Percentiles rank a stretch among this genome's conserved stretches.
phyloP scores from a whole-genome alignment of 176 grass and related monocot species.

The Neostapfia colusana region DNA sequence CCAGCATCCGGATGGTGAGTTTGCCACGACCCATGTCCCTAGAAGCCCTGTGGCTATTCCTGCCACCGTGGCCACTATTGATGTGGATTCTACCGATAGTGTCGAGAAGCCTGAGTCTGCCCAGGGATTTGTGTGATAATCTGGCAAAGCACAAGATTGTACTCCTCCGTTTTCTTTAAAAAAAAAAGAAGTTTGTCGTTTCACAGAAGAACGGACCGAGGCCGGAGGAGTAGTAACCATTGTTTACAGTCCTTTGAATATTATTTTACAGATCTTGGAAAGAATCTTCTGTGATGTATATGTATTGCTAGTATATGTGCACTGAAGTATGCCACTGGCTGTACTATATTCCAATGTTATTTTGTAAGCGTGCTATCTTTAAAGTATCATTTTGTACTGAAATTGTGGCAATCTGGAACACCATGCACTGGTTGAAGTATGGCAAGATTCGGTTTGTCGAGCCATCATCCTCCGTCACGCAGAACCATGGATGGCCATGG shows the following conservation, averaged over 20 bases:
- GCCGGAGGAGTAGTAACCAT: not conserved
- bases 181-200: too few species aligned
- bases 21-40: conserved; percentile 33
- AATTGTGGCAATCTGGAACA: not conserved
- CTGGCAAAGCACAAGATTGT: not conserved
- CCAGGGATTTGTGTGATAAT: conserved; percentile 46
- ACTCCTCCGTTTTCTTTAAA: too few species aligned
- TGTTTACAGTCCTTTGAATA: not conserved
- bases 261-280: not conserved
- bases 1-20: conserved; percentile 27
- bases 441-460: conserved; percentile 1
- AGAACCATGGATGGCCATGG: not conserved
- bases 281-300: not conserved
- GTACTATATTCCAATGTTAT: not conserved
- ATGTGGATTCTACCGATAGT: conserved; percentile 32
- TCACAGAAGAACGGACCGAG: too few species aligned
- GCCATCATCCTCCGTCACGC: conserved; percentile 9
- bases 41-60: conserved; percentile 49
- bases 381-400: not conserved
- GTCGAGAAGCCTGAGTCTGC: conserved; percentile 47
- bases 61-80: conserved; percentile 20
- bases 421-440: not conserved
- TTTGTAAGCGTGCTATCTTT: not conserved
- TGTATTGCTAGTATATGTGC: not conserved
- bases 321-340: not conserved